Evolutionary conservation across 768 basidiomycete genomes (phyloP), one percentile per base, ranked within the genome.

Genomic region (Tulasnella sp.): DNA sequence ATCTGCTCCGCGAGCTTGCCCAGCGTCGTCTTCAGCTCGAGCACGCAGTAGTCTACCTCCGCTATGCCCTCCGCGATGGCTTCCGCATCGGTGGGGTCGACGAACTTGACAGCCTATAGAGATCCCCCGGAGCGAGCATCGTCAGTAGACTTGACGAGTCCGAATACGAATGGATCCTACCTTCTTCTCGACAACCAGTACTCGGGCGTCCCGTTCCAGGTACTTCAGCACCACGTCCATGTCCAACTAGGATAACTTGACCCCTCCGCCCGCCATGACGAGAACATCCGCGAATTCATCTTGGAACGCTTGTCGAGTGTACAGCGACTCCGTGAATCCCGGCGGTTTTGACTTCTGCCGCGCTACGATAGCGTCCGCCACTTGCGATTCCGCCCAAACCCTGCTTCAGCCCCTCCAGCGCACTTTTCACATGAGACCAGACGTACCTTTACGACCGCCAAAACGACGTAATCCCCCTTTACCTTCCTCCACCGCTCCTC

Each of bases 61-160:
- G 89, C 90, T 63, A 98, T 86, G n/a, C 79, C 81, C 19, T 47
- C 44, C 8, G 44, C 44, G 26, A 47, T 47, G 26, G 44, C 44
- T 44, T 22, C 72, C 81, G 0, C 74, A 5, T 79, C 77, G 14
- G 79, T 79, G 8, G 80, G 75, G 22, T 84, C 82, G 0, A 90
- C 77, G 75, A 97, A 91, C 79, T 97, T 96, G 78, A 96, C 87
- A n/a, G 90, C 83, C 92, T 95, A 35, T 29, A 47, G 32, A 59
- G 62, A 40, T 41, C 34, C 62, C 32, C n/a, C 71, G 9, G 52
- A 17, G 44, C 22, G 39, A 44, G n/a, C 14, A 4, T 16, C 42
- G 12, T 2, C n/a, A 14, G 42, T 19, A 47, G n/a, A n/a, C 19
- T 6, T 3, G 8, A n/a, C 17, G 12, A n/a, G 19, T 3, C 17